Evolutionary conservation across 1,139 yeast species (phyloP).

Genomic region (Magnusiomyces paraingens): DNA sequence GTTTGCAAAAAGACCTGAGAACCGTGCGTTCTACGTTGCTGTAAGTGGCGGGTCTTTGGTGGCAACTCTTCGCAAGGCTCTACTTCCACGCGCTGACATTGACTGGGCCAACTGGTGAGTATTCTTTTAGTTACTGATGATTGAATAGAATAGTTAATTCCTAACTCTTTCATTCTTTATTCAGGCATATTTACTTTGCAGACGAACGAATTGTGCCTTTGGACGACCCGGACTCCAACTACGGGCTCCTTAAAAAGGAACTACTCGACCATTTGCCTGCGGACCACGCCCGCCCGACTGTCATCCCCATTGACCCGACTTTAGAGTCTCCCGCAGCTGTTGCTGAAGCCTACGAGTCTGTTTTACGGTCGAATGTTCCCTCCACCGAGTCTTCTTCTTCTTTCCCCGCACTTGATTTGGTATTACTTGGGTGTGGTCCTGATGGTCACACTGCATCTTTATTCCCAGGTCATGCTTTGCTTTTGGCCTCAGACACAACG

Average conservation of each 20-base stretch:
- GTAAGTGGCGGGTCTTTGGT: constrained; percentile 89
- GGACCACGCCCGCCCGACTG: constrained; percentile 16
- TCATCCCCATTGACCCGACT: constrained; percentile 1
- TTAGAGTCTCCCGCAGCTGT: neutral
- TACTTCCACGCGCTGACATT: constrained; percentile 52
- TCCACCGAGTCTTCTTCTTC: constrained; percentile 8
- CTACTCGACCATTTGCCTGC: constrained; percentile 40
- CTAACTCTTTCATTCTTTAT: neutral
- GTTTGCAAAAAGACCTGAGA: constrained; percentile 35
- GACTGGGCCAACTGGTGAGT: constrained; percentile 58
- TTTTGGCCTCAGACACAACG: constrained; percentile 23
- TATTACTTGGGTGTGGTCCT: constrained; percentile 70
- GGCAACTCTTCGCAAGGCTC: constrained; percentile 62
- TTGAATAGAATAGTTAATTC: neutral
- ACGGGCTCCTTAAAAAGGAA: constrained; percentile 53
- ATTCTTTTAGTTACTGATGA: neutral
- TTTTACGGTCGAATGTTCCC: neutral
- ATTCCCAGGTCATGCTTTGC: constrained; percentile 46
- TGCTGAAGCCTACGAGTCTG: neutral
- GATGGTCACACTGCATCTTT: constrained; percentile 78
- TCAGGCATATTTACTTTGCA: constrained; percentile 49
- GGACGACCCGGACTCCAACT: constrained; percentile 61
- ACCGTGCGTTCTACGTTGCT: constrained; percentile 73
- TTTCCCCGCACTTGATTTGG: constrained; percentile 44
- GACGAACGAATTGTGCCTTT: constrained; percentile 70